Conservation (phyloP, 371 early-diverging fungal species). For the Basidiobolus meristosporus region DNA sequence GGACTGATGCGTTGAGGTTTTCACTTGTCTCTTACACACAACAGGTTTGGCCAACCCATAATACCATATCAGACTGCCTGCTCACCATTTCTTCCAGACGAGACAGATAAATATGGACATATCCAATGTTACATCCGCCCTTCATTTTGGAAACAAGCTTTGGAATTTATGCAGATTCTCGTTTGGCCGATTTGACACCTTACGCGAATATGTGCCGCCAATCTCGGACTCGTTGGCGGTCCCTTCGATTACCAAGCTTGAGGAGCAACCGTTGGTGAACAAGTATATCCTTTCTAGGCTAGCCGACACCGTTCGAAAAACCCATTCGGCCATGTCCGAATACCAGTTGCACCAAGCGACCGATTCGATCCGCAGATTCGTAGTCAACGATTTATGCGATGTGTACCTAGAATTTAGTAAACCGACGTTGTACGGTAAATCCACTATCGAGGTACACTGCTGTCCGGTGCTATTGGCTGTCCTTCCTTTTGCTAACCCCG, state of each 20-base stretch:
- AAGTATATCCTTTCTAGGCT: slow-evolving; percentile 74
- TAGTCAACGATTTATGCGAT: slow-evolving; percentile 90
- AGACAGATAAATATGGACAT: slow-evolving; percentile 95
- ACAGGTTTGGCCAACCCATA: slow-evolving; percentile 15
- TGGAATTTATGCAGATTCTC: slow-evolving; percentile 90
- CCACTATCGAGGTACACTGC: slow-evolving; percentile 11
- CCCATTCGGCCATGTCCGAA: slow-evolving; percentile 40
- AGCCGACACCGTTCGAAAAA: slow-evolving; percentile 39
- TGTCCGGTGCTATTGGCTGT: slow-evolving; percentile 3
- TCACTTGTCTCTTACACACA: slow-evolving; percentile 76
- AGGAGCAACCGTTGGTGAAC: slow-evolving; percentile 44
- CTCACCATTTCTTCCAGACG: slow-evolving; percentile 13
- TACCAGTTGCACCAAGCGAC: slow-evolving; percentile 75
- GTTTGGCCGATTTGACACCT: slow-evolving; percentile 18
- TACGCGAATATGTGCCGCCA: slow-evolving; percentile 2
- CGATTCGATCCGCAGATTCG: slow-evolving; percentile 66
- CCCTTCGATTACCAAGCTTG: background rate
- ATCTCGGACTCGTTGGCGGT: background rate
- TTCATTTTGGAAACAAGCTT: slow-evolving; percentile 95
- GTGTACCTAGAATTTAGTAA: slow-evolving; percentile 80
- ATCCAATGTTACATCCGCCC: slow-evolving; percentile 75
- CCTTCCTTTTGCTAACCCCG: background rate
- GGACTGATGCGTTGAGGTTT: slow-evolving; percentile 92
- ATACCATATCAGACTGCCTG: background rate
- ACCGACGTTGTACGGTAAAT: slow-evolving; percentile 22